phyloP scores from a whole-genome alignment of 2,329 filamentous ascomycete genomes.

The Lithohypha guttulata region DNA sequence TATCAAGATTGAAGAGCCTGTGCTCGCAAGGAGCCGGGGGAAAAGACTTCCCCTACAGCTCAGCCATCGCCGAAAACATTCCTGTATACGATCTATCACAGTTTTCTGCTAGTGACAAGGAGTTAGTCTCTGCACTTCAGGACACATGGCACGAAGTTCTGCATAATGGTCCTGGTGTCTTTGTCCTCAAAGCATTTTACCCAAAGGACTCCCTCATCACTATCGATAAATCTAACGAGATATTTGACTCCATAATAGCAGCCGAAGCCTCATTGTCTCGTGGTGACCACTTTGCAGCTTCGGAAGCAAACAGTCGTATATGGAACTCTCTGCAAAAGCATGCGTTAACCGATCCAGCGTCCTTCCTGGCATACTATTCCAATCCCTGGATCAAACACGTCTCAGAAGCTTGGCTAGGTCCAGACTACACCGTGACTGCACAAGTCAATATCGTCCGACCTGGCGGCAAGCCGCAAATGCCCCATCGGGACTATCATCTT shows the following conservation, averaged over 20 bases:
- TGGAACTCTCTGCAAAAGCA: slow-evolving; percentile 59
- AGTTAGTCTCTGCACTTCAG: slow-evolving; percentile 36
- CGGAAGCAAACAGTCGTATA: slow-evolving; percentile 48
- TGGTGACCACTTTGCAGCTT: slow-evolving; percentile 52
- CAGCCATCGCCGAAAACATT: slow-evolving; percentile 38
- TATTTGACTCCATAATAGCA: slow-evolving; percentile 41
- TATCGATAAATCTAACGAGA: slow-evolving; percentile 38
- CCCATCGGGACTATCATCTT: slow-evolving; percentile 54
- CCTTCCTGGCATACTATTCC: slow-evolving; percentile 48
- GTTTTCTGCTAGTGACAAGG: slow-evolving; percentile 26
- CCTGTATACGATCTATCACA: slow-evolving; percentile 44
- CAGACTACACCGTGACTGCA: slow-evolving; percentile 48
- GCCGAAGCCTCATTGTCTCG: slow-evolving; percentile 29
- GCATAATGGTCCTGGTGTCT: slow-evolving; percentile 47
- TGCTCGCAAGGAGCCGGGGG: slow-evolving; percentile 32
- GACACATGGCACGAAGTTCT: slow-evolving; percentile 53
- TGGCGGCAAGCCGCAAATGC: slow-evolving; percentile 46
- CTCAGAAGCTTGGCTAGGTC: slow-evolving; percentile 48
- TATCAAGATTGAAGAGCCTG: slow-evolving; percentile 36
- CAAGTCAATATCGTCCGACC: slow-evolving; percentile 55
- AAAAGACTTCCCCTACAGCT: slow-evolving; percentile 39
- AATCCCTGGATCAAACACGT: slow-evolving; percentile 48
- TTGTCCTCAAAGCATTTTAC: slow-evolving; percentile 47
- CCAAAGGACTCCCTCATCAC: slow-evolving; percentile 27
- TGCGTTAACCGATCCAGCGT: slow-evolving; percentile 39